A percentile compares a stretch with the other conserved stretches of the same genome.
Evolutionary conservation across 2,329 filamentous ascomycete genomes (phyloP).

Genomic region (Colletotrichum gigasporum): DNA sequence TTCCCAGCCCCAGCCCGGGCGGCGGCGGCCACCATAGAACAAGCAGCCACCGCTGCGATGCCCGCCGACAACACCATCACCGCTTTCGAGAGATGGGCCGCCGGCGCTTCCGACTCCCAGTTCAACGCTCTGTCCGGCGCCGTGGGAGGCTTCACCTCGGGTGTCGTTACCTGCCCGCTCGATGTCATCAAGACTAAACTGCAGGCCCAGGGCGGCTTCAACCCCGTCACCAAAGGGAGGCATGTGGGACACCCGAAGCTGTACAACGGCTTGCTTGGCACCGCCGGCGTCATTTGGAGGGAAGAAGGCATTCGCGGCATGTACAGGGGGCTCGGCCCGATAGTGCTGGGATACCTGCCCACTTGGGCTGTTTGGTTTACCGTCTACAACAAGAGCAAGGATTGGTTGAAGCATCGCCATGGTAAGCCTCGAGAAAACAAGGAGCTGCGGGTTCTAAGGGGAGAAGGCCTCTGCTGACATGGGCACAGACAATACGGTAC

Average conservation of each 20-base stretch:
- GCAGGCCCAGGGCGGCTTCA: slow-evolving; percentile 91
- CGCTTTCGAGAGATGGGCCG: slow-evolving; percentile 64
- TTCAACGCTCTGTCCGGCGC: slow-evolving; percentile 90
- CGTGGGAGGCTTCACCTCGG: slow-evolving; percentile 89
- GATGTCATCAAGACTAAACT: slow-evolving; percentile 99
- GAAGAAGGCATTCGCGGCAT: slow-evolving; percentile 91
- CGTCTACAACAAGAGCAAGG: slow-evolving; percentile 91
- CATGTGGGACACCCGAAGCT: slow-evolving; percentile 65
- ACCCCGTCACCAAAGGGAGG: slow-evolving; percentile 57
- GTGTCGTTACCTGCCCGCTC: slow-evolving; percentile 93
- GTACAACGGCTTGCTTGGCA: slow-evolving; percentile 89
- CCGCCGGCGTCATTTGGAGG: slow-evolving; percentile 83
- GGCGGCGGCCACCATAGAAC: slow-evolving; percentile 21
- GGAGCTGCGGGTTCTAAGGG: not conserved
- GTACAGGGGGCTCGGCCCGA: slow-evolving; percentile 93
- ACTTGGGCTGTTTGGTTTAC: slow-evolving; percentile 99
- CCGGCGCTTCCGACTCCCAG: slow-evolving; percentile 65
- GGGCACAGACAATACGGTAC: slow-evolving; percentile 73
- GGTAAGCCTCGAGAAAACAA: slow-evolving; percentile 55
- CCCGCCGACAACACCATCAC: slow-evolving; percentile 44
- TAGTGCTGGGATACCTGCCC: slow-evolving; percentile 93
- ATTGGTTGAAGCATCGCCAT: slow-evolving; percentile 73
- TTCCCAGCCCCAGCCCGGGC: slow-evolving; percentile 27
- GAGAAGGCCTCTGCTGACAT: slow-evolving; percentile 28
- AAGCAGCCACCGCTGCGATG: slow-evolving; percentile 32